Evolutionary conservation across 2,329 filamentous ascomycete species (phyloP), one percentile per base, ranked within the genome.

Genomic region (Triangularia setosa): DNA sequence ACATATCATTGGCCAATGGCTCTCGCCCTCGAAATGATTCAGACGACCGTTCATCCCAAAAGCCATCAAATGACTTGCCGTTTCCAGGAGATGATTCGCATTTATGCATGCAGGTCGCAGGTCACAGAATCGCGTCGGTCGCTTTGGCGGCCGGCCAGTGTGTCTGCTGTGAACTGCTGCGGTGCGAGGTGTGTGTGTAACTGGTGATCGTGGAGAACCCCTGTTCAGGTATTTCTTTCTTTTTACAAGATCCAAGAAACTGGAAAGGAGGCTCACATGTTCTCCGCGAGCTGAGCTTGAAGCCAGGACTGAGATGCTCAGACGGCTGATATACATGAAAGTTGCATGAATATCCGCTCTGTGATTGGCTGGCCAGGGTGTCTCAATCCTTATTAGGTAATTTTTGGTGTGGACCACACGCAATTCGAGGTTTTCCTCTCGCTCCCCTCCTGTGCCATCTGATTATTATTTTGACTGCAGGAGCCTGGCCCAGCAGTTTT

Each of bases 151-250:
- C 52, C 40, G 40, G 40, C 40, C 40, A 9, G 40, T 48, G 40
- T 48, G 9, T n/a, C 40, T 48, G 40, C 35, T 40, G n/a, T 48
- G 40, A 48, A 14, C 40, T 21, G 40, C 40, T 48, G 40, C 40
- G 57, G 54, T 59, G 30, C 28, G 16, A 33, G 48, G 21, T 21
- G 16, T 54, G 27, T 58, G 33, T 53, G 40, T 58, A 58, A 33
- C 28, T 28, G 7, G 54, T n/a, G 54, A 62, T 65, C 52, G 65
- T 54, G 65, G 65, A 65, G 65, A 66, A 66, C 61, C 65, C 58
- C 58, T 65, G 63, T 53, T 58, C n/a, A 25, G 12, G 12, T 9
- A 27, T 16, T 55, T 9, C 12, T 18, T 18, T 24, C 23, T 55
- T 27, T 48, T 21, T 18, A 48, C 40, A 48, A 48, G 40, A 48